Base-by-base conservation (phyloP, 2,329 filamentous ascomycete genomes). In the Trichoderma sp. region DNA sequence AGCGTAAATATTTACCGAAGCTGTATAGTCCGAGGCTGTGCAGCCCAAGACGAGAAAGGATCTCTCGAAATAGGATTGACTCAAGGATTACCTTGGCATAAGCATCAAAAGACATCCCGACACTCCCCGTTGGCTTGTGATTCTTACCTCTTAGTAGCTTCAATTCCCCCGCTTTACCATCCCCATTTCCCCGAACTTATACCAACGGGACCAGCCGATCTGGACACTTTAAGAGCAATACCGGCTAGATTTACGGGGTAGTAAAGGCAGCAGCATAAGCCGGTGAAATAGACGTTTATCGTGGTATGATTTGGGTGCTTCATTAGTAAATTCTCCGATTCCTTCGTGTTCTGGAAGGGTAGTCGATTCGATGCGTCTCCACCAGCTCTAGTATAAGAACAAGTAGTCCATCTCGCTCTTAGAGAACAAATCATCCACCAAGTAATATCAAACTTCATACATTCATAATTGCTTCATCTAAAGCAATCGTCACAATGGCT, bases 381-480 rank as follows among this genome's bases (percentile, higher is more conserved):
- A 57, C 40, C 33, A 47, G 35, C 62, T 47, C 52, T 57, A n/a
- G 24, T 65, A 65, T 65, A 65, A 65, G 57, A 47, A 37, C 62
- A 33, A 37, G 10, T 10, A 47, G 49, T 35, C 27, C 27, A 19
- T 65, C 62, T 35, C 3, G 3, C 31, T 63, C 5, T 11, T 24
- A 53, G 19, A 10, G 4, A 49, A 47, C 35, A 33, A 53, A 37
- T 27, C 16, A 19, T 14, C 7, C 6, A 10, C 19, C n/a, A n/a
- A 2, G 19, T 52, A 64, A 14, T 33, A 33, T 33, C 31, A 33
- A 33, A 10, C 31, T 37, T 29, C 14, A 10, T 4, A 16, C 21
- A 16, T 31, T 40, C 24, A 40, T 16, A 67, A 21, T 21, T n/a
- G n/a, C 43, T 1, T 21, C n/a, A 40, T 31, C 14, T 21, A 11